Evolutionary conservation across 202 grass and related monocot genomes (phyloP), one percentile per base, ranked within the genome.

Genomic region (Brachypodium distachyon): DNA sequence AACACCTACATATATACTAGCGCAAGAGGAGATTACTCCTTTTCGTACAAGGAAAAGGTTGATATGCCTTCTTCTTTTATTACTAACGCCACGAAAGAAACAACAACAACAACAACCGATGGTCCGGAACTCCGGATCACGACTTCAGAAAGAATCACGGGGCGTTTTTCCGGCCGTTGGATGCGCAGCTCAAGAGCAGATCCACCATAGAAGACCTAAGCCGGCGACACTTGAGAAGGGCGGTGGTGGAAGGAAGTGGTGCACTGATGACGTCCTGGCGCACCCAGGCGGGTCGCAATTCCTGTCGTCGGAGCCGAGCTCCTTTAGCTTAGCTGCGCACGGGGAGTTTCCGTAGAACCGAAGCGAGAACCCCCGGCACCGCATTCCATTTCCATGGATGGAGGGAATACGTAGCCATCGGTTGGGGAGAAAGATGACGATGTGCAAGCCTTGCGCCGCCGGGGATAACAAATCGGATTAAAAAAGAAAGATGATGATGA

Each of bases 291-390:
- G 22, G 22, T 55, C 27, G 19, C 50, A 3, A 19, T 57, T 5
- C 31, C 42, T 53, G 43, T 36, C 32, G 61, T 10, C 52, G 7
- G 39, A 57, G 49, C 17, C 49, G 21, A 14, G 49, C 78, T 18
- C 21, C 42, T 67, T 76, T 23, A 17, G 16, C 61, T 9, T 42
- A 43, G 58, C 58, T 27, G 17, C 56, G 43, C 32, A 41, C 22
- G 74, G 19, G 74, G 18, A 14, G 27, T 81, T 85, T 25, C 77
- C 83, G 83, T 85, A 81, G 77, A 85, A 60, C 16, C 33, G 25
- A 85, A 80, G 83, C 77, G 77, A 85, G 66, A 36, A 16, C 18
- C 25, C 12, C 7, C n/a, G n/a, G 9, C 53, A 5, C 53, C 61
- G 12, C 49, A 12, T 26, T 38, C n/a, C n/a, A n/a, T n/a, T n/a